Evolutionary conservation across 1,139 yeast genomes (phyloP).

Genomic region (Schizosaccharomyces versatilis): DNA sequence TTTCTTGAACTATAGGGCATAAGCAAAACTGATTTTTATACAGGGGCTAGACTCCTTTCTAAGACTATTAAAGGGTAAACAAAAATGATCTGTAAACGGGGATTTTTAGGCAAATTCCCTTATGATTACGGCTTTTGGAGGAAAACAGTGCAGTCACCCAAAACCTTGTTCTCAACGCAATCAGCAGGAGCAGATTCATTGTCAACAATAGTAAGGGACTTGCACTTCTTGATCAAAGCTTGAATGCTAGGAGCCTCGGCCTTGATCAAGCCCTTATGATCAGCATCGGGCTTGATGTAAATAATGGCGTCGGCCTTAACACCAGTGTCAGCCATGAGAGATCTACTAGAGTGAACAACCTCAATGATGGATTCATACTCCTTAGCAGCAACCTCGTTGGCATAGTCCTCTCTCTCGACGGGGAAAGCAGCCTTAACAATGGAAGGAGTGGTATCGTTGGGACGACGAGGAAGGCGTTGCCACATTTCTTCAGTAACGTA

Average conservation of each 20-base stretch:
- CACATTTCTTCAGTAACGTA: slow-evolving; percentile 91
- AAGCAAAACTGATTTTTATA: too few species aligned
- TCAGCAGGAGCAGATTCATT: neutral
- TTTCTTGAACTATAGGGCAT: too few species aligned
- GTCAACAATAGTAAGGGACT: slow-evolving; percentile 9
- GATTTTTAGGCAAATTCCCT: too few species aligned
- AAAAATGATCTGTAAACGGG: too few species aligned
- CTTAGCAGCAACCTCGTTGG: slow-evolving; percentile 38
- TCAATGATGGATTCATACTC: slow-evolving; percentile 71
- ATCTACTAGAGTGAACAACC: slow-evolving; percentile 78
- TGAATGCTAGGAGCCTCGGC: slow-evolving; percentile 67
- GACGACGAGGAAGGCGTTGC: slow-evolving; percentile 90
- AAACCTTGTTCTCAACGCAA: neutral
- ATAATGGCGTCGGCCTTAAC: slow-evolving; percentile 74
- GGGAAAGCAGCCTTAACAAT: slow-evolving; percentile 70
- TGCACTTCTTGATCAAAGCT: slow-evolving; percentile 48
- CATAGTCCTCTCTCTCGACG: slow-evolving; percentile 34
- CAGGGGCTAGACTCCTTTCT: too few species aligned
- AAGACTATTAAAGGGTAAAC: too few species aligned
- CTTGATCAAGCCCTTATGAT: slow-evolving; percentile 30
- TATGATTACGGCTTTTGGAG: neutral
- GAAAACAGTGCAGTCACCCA: neutral
- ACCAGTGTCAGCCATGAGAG: slow-evolving; percentile 70
- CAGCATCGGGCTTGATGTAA: slow-evolving; percentile 40
- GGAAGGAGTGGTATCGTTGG: slow-evolving; percentile 43